A percentile compares a stretch with the other conserved stretches of the same genome.
phyloP scores from a whole-genome alignment of 192 early-diverging fungal species.

The Lobosporangium transversale region DNA sequence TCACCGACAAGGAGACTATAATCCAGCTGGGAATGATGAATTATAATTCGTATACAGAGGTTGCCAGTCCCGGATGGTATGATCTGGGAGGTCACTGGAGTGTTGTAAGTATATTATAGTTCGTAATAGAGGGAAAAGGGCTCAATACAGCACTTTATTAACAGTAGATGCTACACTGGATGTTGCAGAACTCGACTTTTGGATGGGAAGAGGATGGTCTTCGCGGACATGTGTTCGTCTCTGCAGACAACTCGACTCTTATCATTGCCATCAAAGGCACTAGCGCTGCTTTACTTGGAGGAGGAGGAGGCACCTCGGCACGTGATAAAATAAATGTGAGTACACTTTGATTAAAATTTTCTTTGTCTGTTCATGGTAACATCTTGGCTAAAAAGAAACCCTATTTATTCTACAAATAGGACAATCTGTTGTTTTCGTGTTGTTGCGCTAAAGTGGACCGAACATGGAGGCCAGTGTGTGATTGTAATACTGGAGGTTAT shows the following conservation, averaged over 20 bases:
- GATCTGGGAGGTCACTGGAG: conserved; percentile 72
- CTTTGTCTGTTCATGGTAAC: neutral
- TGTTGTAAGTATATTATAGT: conserved; percentile 56
- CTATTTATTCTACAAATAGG: conserved; percentile 52
- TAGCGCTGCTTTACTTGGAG: conserved; percentile 71
- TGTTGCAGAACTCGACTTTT: conserved; percentile 66
- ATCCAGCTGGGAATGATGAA: conserved; percentile 82
- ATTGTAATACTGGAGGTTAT: conserved; percentile 72
- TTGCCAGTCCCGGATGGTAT: conserved; percentile 72
- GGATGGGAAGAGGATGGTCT: conserved; percentile 81
- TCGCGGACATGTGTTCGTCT: conserved; percentile 89
- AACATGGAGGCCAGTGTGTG: conserved; percentile 86
- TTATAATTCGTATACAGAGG: conserved; percentile 83
- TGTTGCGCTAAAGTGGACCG: conserved; percentile 90
- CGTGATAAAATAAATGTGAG: conserved; percentile 80
- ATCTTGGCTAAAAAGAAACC: neutral
- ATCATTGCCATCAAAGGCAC: conserved; percentile 93
- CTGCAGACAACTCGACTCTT: conserved; percentile 69
- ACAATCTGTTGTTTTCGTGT: conserved; percentile 96
- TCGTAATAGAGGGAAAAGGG: too few species aligned
- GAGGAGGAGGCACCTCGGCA: conserved; percentile 73
- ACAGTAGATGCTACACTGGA: too few species aligned
- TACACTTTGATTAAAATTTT: neutral
- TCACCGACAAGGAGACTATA: conserved; percentile 77
- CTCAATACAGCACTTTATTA: too few species aligned